Conservation (phyloP, 257 asterid genomes). For the Solanum bulbocastanum region DNA sequence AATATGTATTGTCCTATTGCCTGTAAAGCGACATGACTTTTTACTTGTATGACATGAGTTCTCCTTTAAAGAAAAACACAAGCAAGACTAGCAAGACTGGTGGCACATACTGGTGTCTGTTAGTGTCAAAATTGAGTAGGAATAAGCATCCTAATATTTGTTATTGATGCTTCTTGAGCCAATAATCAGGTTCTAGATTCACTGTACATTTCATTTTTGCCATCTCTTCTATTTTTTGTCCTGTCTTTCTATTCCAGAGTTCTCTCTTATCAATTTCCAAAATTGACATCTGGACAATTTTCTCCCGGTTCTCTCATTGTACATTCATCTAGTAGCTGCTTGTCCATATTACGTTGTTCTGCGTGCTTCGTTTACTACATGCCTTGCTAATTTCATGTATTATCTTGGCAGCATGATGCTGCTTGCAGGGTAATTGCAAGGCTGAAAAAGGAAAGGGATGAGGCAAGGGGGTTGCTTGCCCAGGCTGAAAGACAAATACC, state of each 20-base stretch:
- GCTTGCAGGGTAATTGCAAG: conserved; percentile 99
- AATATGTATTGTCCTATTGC: not conserved
- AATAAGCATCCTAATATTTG: not conserved
- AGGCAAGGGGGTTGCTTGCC: conserved; percentile 70
- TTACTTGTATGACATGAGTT: not conserved
- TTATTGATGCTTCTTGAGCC: not conserved
- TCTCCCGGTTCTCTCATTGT: not conserved
- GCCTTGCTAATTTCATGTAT: not conserved
- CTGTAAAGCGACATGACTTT: not conserved
- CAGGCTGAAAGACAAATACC: conserved; percentile 90
- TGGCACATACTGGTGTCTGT: not conserved
- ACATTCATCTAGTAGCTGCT: not conserved
- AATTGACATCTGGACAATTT: not conserved
- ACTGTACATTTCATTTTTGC: not conserved
- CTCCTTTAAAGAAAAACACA: not conserved
- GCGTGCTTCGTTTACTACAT: not conserved
- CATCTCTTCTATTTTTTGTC: not conserved
- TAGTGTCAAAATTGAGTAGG: not conserved
- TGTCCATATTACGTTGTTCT: not conserved
- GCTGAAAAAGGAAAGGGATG: conserved; percentile 93
- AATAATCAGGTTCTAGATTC: not conserved
- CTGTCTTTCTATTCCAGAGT: not conserved
- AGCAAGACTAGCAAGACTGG: not conserved
- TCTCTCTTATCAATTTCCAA: not conserved
- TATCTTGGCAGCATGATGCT: conserved; percentile 80